Conservation (phyloP, 805 yeast genomes). For the Wickerhamiella siamensis region DNA sequence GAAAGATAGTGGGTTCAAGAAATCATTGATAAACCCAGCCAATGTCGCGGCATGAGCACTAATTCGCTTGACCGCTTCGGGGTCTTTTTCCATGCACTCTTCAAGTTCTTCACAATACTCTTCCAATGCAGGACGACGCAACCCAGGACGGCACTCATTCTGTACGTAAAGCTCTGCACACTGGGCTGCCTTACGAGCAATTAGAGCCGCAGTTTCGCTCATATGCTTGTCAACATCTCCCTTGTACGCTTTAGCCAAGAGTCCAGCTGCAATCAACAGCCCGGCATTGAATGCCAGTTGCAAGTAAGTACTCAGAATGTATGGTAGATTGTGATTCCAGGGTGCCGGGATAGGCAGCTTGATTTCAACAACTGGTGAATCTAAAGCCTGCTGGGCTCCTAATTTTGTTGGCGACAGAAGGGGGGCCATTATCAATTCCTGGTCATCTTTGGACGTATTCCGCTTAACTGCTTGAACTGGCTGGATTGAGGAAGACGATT, state of each 20-base stretch:
- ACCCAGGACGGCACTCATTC: conserved; percentile 47
- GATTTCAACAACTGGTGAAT: conserved; percentile 6
- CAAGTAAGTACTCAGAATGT: conserved; percentile 44
- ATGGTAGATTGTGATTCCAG: conserved; percentile 30
- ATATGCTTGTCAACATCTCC: conserved; percentile 58
- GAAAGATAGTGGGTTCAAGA: conserved; percentile 47
- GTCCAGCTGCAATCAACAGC: conserved; percentile 33
- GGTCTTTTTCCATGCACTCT: conserved; percentile 68
- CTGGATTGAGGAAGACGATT: not conserved
- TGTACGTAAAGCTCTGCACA: conserved; percentile 55
- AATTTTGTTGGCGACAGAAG: conserved; percentile 13
- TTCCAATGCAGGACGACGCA: conserved; percentile 64
- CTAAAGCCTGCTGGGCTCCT: conserved; percentile 15
- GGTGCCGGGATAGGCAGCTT: conserved; percentile 21
- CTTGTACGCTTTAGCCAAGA: conserved; percentile 37
- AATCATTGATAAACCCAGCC: conserved; percentile 65
- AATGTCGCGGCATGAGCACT: conserved; percentile 60
- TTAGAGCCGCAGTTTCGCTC: conserved; percentile 39
- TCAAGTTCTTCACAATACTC: conserved; percentile 55
- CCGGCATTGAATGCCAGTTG: conserved; percentile 46
- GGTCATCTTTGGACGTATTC: not conserved
- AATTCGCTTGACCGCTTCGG: conserved; percentile 45
- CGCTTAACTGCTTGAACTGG: not conserved
- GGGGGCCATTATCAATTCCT: not conserved
- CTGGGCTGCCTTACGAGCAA: conserved; percentile 41